Evolutionary conservation across 1,284 basidiomycete species (phyloP), one percentile per base, ranked within the genome.

Genomic region (Cryptococcus wingfieldii): DNA sequence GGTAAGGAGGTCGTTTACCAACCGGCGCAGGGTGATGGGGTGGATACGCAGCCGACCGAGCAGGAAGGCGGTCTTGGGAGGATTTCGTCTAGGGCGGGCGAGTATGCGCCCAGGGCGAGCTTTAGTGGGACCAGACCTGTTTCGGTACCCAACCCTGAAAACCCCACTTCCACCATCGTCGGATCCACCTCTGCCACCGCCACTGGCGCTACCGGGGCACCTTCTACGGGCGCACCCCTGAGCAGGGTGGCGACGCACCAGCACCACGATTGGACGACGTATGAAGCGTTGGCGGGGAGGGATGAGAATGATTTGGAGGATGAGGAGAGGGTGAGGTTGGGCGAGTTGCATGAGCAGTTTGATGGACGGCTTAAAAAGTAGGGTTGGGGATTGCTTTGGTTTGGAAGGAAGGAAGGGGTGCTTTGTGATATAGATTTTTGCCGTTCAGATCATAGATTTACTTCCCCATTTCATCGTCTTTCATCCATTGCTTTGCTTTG

Each of bases 271-370:
- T 71, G 66, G 64, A 55, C 62, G 5, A 56, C 59, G 19, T 73
- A 70, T 54, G 61, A 63, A 38, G 60, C 58, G 38, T 53, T 73
- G 28, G 70, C 71, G 16, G 64, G 69, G 43, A 47, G 71, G 18
- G 71, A 73, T 50, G 67, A 70, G 60, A 64, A 66, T 7, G 66
- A 68, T 54, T 50, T 73, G 44, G 53, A 47, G 31, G 71, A 73
- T 52, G 68, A 69, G 18, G 71, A 73, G 59, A 50, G 69, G n/a
- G 27, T 69, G 4, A 59, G 52, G 44, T 55, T 71, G 39, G 56
- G 55, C 27, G 60, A 62, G 28, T 48, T 71, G 53, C 69, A 71
- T 48, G 48, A 62, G 54, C 55, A 64, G 53, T 71, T 69, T 53
- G 59, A 64, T 25, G 56, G 64, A 47, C 59, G 53, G 34, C 63